A percentile compares a stretch with the other conserved stretches of the same genome.
phyloP scores from a whole-genome alignment of 23 red algal species.

The Chondrus crispus region DNA sequence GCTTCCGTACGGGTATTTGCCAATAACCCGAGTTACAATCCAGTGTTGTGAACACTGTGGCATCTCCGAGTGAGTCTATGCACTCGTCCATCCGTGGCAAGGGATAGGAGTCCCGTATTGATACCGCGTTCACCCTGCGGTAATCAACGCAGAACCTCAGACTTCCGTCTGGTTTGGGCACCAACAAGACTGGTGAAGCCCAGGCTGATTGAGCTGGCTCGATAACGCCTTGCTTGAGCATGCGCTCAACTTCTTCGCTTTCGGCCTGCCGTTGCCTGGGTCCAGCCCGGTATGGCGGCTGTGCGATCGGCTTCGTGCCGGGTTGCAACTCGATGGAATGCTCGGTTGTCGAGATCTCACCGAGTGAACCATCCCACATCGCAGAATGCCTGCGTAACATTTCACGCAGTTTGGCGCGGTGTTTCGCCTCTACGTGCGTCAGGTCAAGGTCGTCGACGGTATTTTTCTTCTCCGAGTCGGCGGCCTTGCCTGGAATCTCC shows the following conservation, averaged over 20 bases:
- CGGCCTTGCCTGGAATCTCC: no score
- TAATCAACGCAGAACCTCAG: neutral
- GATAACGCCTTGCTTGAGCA: neutral
- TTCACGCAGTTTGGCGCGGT: neutral
- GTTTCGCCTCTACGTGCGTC: neutral
- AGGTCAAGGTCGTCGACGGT: neutral
- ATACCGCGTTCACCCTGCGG: neutral
- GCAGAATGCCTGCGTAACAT: neutral
- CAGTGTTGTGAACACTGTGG: neutral
- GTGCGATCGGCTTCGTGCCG: neutral
- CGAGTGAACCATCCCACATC: neutral
- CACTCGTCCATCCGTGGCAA: constrained; percentile 13
- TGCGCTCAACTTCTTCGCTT: neutral
- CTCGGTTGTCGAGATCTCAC: neutral
- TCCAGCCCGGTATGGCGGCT: neutral
- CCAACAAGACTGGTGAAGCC: constrained; percentile 1
- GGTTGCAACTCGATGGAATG: neutral
- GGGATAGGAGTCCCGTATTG: neutral
- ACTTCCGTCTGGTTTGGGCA: neutral
- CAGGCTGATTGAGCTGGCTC: neutral
- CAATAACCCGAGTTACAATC: neutral
- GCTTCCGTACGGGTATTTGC: neutral
- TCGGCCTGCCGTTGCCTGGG: neutral
- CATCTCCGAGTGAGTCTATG: constrained; percentile 10
- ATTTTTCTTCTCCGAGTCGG: no score